phyloP scores from a whole-genome alignment of 305 asterid species.

The Ajuga reptans region DNA sequence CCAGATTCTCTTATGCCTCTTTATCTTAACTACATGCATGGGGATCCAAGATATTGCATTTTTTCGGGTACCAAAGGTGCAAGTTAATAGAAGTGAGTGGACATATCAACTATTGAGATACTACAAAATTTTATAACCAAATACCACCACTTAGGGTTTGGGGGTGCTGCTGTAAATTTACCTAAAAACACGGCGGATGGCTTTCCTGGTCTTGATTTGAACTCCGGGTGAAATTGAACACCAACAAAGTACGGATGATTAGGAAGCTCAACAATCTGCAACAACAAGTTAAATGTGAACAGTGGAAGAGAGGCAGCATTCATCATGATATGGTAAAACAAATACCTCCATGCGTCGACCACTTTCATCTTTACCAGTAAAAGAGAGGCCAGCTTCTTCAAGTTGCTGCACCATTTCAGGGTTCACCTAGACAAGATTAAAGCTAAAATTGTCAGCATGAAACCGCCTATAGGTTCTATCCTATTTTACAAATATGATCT shows the following conservation, averaged over 20 bases:
- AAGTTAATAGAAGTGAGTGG: too few relatives aligned
- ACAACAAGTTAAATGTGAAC: conserved; percentile 7
- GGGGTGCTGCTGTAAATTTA: conserved; percentile 11
- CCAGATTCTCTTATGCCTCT: not conserved
- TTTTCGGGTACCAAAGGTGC: not conserved
- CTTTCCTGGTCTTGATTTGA: conserved; percentile 81
- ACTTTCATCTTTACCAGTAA: conserved; percentile 85
- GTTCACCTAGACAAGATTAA: conserved; percentile 56
- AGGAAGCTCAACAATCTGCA: conserved; percentile 75
- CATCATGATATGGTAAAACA: conserved; percentile 2
- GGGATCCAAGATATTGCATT: not conserved
- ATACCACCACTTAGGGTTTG: too few relatives aligned
- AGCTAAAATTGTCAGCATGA: conserved; percentile 10
- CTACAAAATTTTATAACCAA: too few relatives aligned
- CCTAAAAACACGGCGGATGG: conserved; percentile 82
- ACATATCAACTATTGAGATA: too few relatives aligned
- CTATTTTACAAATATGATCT: not conserved
- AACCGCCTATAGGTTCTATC: not conserved
- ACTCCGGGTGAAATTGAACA: conserved; percentile 90
- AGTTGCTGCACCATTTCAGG: conserved; percentile 70
- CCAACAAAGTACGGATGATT: conserved; percentile 78
- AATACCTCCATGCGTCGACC: conserved; percentile 86
- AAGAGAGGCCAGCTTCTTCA: conserved; percentile 74
- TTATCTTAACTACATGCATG: not conserved
- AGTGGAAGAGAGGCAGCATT: not conserved